Evolutionary conservation across 306 rosid genomes (phyloP), one percentile per base, ranked within the genome.

Genomic region (Corylus heterophylla): DNA sequence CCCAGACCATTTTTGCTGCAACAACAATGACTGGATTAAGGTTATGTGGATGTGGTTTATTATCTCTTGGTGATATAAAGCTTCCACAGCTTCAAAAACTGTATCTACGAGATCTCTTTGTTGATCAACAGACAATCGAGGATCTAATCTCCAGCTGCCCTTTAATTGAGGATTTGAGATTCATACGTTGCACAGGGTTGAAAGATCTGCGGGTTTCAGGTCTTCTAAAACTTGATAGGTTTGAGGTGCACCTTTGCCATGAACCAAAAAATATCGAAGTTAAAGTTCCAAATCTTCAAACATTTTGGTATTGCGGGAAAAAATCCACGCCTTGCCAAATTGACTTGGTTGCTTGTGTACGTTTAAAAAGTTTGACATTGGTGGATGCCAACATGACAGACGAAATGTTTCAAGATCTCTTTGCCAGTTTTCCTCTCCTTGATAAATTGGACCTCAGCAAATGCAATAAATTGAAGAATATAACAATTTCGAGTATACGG

Each of bases 251-350:
- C 79, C 37, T 81, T 50, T 87, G 88, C 81, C 50, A 29, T 76
- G 76, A 51, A 69, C 76, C 71, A 59, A 81, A 47, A 69, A 80
- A 18, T 63, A 79, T 89, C 64, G 67, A 71, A 71, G 16, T 90
- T 61, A 50, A 50, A 78, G 86, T 84, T 83, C 78, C 90, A 49
- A 80, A 59, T 82, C 90, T 90, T 70, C 83, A 82, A 62, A 86
- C 95, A 71, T 86, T 90, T 81, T 84, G 92, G 90, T 90, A 66
- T 87, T 75, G 83, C 50, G 83, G 84, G 77, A 75, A 77, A 78
- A 81, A 66, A 56, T 54, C 71, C 14, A 8, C 54, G 17, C 49
- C 84, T 22, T 87, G 92, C 76, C 74, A 87, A 77, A 73, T 90
- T 56, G 70, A 55, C 79, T 82, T 85, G 73, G 85, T 18, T 42